Percentiles rank a stretch among this genome's conserved stretches.
Conservation (phyloP, 768 basidiomycete genomes). For the Suillus ampliporus region DNA sequence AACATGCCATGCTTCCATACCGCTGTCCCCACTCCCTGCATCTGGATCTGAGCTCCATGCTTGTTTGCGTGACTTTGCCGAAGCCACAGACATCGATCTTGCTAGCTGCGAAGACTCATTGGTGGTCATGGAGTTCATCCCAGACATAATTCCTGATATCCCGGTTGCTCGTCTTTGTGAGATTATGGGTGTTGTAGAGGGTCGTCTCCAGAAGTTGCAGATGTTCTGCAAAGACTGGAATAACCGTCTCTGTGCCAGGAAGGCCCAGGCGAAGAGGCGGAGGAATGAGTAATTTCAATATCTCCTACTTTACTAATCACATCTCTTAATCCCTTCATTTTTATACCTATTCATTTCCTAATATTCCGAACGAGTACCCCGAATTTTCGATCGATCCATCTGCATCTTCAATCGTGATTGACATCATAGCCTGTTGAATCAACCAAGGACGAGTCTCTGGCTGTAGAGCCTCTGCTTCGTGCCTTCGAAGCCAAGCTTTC, state of each 20-base stretch:
- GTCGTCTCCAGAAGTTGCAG: slow-evolving; percentile 1
- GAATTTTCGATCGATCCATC: slow-evolving; percentile 30
- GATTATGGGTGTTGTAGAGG: not conserved
- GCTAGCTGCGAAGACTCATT: too few species aligned
- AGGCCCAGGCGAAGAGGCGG: not conserved
- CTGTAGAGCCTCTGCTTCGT: slow-evolving; percentile 23
- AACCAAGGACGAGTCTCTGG: slow-evolving; percentile 21
- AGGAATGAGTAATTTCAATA: not conserved
- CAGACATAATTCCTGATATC: slow-evolving; percentile 1
- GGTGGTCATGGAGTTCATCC: not conserved
- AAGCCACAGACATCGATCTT: too few species aligned
- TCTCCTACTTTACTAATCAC: not conserved
- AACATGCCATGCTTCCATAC: too few species aligned
- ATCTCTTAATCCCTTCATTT: slow-evolving; percentile 1
- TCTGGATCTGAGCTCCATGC: too few species aligned
- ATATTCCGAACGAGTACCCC: slow-evolving; percentile 21
- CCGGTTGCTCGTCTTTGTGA: slow-evolving; percentile 1
- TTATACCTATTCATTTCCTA: slow-evolving; percentile 10
- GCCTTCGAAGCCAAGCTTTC: slow-evolving; percentile 35
- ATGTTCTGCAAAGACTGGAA: slow-evolving; percentile 4
- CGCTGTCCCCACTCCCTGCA: too few species aligned
- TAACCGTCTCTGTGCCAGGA: not conserved
- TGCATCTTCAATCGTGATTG: slow-evolving; percentile 24
- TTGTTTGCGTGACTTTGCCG: too few species aligned
- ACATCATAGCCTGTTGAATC: slow-evolving; percentile 25